phyloP scores from a whole-genome alignment of 2,329 filamentous ascomycete genomes.

The Chrysoporthe deuterocubensis region DNA sequence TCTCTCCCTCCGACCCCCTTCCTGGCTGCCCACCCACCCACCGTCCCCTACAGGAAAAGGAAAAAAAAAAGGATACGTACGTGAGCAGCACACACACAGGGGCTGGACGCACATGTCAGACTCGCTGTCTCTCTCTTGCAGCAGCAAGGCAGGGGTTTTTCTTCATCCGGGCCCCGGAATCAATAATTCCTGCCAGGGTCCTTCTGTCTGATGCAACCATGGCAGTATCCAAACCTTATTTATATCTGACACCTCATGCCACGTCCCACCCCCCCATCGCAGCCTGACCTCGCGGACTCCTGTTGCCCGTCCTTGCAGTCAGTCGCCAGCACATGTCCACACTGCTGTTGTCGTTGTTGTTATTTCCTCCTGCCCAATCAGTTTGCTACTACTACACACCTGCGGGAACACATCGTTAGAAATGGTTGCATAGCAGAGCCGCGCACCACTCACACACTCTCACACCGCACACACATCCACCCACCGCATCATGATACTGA shows the following conservation, averaged over 20 bases:
- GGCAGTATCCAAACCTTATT: slow-evolving; percentile 20
- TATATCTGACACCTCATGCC: slow-evolving; percentile 14
- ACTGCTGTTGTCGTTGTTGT: no score
- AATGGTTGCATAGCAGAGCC: slow-evolving; percentile 14
- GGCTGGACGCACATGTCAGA: slow-evolving; percentile 1
- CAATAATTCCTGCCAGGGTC: slow-evolving; percentile 9
- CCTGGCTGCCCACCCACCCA: background rate
- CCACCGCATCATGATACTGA: slow-evolving; percentile 41
- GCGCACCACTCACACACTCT: background rate
- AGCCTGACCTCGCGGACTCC: slow-evolving; percentile 10
- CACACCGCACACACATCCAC: background rate
- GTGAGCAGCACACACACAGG: background rate
- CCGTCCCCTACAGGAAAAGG: no score
- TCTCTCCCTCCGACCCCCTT: background rate
- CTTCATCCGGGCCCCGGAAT: slow-evolving; percentile 9
- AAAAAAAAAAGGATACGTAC: background rate
- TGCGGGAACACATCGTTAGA: background rate
- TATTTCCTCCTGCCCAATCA: background rate
- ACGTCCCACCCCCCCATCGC: slow-evolving; percentile 8
- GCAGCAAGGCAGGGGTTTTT: slow-evolving; percentile 15
- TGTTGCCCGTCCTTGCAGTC: background rate
- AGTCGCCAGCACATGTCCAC: no score
- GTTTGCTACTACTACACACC: no score
- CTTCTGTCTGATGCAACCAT: slow-evolving; percentile 16
- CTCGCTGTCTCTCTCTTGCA: background rate